Conservation (phyloP, 2,329 filamentous ascomycete genomes). For the Raffaelea ambrosiae region DNA sequence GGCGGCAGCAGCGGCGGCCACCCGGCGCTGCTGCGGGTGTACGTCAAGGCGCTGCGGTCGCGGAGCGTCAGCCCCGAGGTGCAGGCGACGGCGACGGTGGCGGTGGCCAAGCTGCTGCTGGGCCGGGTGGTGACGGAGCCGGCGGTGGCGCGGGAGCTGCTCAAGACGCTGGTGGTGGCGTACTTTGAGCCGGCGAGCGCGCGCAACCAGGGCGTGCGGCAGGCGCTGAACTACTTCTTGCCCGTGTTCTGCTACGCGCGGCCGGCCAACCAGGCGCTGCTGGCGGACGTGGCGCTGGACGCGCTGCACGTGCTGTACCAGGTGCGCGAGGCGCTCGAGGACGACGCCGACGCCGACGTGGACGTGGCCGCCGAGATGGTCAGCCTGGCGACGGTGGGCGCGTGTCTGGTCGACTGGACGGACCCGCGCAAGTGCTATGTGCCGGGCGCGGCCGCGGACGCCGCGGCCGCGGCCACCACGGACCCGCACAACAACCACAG, state of each 20-base stretch:
- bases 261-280: constrained; percentile 70
- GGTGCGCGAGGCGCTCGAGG: constrained; percentile 61
- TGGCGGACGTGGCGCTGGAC: constrained; percentile 65
- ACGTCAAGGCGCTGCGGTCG: constrained; percentile 70
- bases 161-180: constrained; percentile 73
- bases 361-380: constrained; percentile 74
- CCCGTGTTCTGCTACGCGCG: constrained; percentile 89
- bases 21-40: constrained; percentile 72
- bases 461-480: background rate
- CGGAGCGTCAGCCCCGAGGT: constrained; percentile 60
- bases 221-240: constrained; percentile 86
- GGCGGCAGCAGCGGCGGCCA: too few species aligned
- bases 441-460: constrained; percentile 21
- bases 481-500: too few species aligned
- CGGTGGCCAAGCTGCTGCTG: constrained; percentile 79
- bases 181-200: constrained; percentile 85
- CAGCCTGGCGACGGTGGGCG: constrained; percentile 65
- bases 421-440: constrained; percentile 73
- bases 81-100: constrained; percentile 71
- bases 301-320: constrained; percentile 69
- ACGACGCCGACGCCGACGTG: constrained; percentile 68
- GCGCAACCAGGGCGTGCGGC: constrained; percentile 72
- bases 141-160: constrained; percentile 60
- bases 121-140: constrained; percentile 66
- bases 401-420: constrained; percentile 88